Evolutionary conservation across 805 yeast species (phyloP).

Genomic region (Nakazawaea siamensis): DNA sequence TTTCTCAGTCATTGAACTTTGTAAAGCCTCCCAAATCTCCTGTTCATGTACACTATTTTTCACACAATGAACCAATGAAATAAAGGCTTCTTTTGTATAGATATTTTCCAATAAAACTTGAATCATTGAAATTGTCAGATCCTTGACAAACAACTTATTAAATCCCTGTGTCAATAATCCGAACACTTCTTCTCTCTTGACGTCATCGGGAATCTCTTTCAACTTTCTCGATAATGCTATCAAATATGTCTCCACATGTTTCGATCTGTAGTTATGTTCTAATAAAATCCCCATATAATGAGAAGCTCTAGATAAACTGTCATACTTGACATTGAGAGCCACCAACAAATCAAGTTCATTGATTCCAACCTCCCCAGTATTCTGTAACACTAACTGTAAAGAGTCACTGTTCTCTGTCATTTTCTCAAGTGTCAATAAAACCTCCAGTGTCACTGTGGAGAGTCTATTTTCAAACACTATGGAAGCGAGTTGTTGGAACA

Average conservation of each 20-base stretch:
- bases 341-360: neutral
- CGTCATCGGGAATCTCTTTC: neutral
- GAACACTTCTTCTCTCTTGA: constrained; percentile 1
- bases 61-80: no score
- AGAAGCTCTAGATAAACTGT: constrained; percentile 3
- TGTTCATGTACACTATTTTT: no score
- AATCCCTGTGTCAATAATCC: constrained; percentile 5
- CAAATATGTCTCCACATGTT: neutral
- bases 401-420: neutral
- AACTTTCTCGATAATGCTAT: neutral
- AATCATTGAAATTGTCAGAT: neutral
- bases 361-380: neutral
- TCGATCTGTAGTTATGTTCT: neutral
- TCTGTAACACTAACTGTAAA: no score
- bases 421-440: neutral
- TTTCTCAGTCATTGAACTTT: no score
- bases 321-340: constrained; percentile 2
- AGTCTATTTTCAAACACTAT: neutral
- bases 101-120: neutral
- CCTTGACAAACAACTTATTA: neutral
- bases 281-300: constrained; percentile 1
- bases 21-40: no score
- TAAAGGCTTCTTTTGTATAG: no score
- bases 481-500: neutral
- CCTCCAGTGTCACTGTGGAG: neutral